A percentile compares a stretch with the other conserved stretches of the same genome.
Conservation (phyloP, 306 rosid genomes). For the Vigna angularis region DNA sequence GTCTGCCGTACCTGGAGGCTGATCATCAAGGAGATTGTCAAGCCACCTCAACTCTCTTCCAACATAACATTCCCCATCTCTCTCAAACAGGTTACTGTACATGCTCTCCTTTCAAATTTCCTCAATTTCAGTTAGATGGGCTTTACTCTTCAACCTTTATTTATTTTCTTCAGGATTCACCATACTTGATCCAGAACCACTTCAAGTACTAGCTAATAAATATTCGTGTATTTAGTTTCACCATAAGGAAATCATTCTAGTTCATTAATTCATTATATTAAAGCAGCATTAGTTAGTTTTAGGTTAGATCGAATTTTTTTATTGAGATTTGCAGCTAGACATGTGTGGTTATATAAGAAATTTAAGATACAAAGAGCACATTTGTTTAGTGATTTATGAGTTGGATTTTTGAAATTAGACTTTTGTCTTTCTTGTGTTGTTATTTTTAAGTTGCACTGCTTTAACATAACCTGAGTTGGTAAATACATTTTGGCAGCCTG, state of each 20-base stretch:
- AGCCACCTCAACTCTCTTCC: conserved; percentile 70
- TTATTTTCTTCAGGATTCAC: neutral
- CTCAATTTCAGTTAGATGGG: neutral
- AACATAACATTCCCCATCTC: conserved; percentile 90
- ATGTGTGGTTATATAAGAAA: neutral
- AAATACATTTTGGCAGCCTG: conserved; percentile 78
- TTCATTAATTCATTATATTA: neutral
- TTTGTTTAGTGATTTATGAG: neutral
- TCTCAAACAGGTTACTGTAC: conserved; percentile 73
- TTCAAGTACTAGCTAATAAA: neutral
- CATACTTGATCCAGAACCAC: neutral
- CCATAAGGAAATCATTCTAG: neutral
- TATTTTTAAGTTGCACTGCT: conserved; percentile 18
- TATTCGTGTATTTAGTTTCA: neutral
- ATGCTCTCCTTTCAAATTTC: neutral
- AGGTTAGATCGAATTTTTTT: too few relatives aligned
- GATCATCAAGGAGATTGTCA: conserved; percentile 75
- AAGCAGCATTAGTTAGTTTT: neutral
- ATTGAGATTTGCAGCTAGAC: neutral
- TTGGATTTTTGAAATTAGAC: neutral
- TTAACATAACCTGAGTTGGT: conserved; percentile 18
- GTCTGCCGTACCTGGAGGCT: conserved; percentile 93
- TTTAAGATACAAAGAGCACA: neutral
- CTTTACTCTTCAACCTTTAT: too few relatives aligned
- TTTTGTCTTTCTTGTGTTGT: neutral